A percentile compares a stretch with the other conserved stretches of the same genome.
Conservation (phyloP, 129 eudicot species). For the Sambucus nigra region DNA sequence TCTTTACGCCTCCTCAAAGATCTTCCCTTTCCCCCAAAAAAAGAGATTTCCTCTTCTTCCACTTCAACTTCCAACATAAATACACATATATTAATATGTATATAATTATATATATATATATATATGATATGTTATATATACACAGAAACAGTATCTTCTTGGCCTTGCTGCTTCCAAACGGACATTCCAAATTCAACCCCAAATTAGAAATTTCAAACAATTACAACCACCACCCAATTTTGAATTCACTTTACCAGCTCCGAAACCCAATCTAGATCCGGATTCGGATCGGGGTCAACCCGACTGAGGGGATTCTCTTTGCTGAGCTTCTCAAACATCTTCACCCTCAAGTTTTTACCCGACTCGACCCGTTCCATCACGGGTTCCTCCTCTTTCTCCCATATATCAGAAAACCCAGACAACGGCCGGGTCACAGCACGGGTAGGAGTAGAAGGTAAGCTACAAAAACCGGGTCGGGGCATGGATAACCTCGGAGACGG, state of each 20-base stretch:
- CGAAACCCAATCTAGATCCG: conserved; percentile 86
- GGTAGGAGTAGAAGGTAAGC: conserved; percentile 69
- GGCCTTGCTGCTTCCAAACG: no score
- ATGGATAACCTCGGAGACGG: conserved; percentile 31
- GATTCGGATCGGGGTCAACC: conserved; percentile 40
- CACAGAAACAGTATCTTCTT: no score
- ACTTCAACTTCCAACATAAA: no score
- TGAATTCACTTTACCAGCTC: conserved; percentile 58
- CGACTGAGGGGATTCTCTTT: conserved; percentile 67
- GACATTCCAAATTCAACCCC: neutral
- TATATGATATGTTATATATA: no score
- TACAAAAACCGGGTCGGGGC: conserved; percentile 44
- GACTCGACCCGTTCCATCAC: conserved; percentile 79
- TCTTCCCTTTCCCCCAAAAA: no score
- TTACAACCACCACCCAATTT: no score
- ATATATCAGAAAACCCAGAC: conserved; percentile 32
- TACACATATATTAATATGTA: no score
- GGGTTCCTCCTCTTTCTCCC: conserved; percentile 66
- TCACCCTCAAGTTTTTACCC: conserved; percentile 59
- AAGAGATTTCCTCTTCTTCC: no score
- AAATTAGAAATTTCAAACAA: neutral
- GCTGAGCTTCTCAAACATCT: conserved; percentile 75
- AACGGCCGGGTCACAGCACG: conserved; percentile 34
- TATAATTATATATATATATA: no score
- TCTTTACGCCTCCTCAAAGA: no score